These are phyloP conservation scores for Bryoerythrophyllum caledonicum DNA, from an alignment of 225 moss, liverwort and hornwort species.

Conservation along the genomic window DNA sequence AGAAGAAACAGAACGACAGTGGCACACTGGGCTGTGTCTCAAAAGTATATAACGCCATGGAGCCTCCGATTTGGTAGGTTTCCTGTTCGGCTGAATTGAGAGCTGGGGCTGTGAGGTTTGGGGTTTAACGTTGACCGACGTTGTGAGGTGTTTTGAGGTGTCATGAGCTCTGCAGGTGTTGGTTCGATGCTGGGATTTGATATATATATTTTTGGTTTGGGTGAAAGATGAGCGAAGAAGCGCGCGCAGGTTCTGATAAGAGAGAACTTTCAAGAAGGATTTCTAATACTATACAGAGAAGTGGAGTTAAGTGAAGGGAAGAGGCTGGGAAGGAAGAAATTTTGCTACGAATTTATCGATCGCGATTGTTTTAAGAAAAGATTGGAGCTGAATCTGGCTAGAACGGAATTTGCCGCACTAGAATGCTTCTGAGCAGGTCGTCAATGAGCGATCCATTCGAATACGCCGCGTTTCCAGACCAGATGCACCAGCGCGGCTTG, in stretches of 20 bases:
- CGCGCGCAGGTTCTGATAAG: not conserved
- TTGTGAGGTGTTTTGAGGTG: not conserved
- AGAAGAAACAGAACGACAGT: not conserved
- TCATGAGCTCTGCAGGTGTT: not conserved
- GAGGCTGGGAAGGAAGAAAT: not conserved
- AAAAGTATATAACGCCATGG: not conserved
- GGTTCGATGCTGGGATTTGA: not conserved
- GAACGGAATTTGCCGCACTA: not conserved
- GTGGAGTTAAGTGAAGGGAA: not conserved
- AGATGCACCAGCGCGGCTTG: conserved; percentile 20
- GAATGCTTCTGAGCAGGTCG: conserved; percentile 27
- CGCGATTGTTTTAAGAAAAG: too few species aligned
- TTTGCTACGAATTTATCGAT: not conserved
- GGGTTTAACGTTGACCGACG: not conserved
- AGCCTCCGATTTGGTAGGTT: not conserved
- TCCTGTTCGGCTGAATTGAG: not conserved
- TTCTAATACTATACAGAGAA: not conserved
- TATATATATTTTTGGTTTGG: not conserved
- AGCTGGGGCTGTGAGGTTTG: not conserved
- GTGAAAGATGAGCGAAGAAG: conserved; percentile 7
- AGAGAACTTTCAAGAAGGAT: not conserved
- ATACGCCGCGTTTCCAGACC: conserved; percentile 7
- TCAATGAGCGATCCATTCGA: conserved; percentile 32
- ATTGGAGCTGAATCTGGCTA: not conserved
- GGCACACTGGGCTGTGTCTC: not conserved